phyloP scores from a whole-genome alignment of 2,329 filamentous ascomycete species.

The Calonectria fujianensis region DNA sequence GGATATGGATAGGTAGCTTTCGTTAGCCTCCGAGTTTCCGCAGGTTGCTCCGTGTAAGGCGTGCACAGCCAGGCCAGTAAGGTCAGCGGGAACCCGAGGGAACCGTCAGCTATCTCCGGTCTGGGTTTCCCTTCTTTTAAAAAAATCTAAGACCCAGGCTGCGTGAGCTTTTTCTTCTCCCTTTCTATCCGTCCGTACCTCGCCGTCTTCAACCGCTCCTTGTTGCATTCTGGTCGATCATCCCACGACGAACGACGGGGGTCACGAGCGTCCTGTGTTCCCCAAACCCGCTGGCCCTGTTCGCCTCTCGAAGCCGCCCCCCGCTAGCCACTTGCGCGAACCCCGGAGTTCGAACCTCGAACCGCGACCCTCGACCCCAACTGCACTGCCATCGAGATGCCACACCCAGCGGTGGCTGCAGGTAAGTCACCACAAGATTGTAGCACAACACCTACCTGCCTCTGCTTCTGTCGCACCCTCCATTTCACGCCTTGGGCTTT shows the following conservation, averaged over 20 bases:
- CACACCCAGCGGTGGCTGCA: constrained; percentile 32
- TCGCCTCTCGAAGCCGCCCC: constrained; percentile 9
- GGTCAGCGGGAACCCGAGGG: constrained; percentile 25
- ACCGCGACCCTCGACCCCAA: constrained; percentile 2
- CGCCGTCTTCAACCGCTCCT: neutral
- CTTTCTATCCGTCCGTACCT: neutral
- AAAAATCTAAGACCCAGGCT: neutral
- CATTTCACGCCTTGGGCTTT: constrained; percentile 4
- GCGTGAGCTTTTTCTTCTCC: neutral
- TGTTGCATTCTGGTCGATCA: neutral
- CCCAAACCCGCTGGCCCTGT: constrained; percentile 2
- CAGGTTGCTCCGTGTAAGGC: constrained; percentile 29
- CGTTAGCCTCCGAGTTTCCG: constrained; percentile 24
- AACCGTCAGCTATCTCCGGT: constrained; percentile 26
- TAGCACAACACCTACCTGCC: neutral
- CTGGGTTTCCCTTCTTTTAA: constrained; percentile 3
- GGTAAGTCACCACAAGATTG: constrained; percentile 12
- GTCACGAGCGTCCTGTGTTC: constrained; percentile 8
- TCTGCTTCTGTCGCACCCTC: neutral
- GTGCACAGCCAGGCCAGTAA: constrained; percentile 32
- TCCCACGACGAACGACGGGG: neutral
- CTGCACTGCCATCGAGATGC: constrained; percentile 21
- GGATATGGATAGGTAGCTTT: constrained; percentile 16
- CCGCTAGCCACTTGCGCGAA: constrained; percentile 8
- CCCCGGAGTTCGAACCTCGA: constrained; percentile 27